Percentiles rank a stretch among this genome's conserved stretches.
Conservation (phyloP, 106 monocot species). For the Agapanthus africanus region DNA sequence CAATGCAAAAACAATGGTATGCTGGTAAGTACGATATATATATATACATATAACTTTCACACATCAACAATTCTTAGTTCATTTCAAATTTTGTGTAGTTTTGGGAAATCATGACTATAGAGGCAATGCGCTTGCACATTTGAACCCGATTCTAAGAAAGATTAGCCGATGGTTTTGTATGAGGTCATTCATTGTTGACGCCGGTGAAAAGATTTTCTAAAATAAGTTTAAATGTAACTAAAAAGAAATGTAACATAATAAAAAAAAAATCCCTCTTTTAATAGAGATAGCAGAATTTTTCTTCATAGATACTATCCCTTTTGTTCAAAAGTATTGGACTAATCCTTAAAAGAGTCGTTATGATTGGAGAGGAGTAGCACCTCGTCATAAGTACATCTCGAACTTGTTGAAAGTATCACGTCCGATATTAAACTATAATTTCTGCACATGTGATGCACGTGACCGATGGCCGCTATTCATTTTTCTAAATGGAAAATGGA, state of each 20-base stretch:
- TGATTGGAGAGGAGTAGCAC: conserved; percentile 56
- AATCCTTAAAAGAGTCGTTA: conserved; percentile 22
- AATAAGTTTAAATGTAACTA: too few relatives aligned
- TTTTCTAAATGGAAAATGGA: too few relatives aligned
- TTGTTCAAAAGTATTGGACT: conserved; percentile 45
- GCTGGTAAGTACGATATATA: conserved; percentile 37
- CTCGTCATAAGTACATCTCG: conserved; percentile 26
- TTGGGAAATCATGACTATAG: conserved; percentile 66
- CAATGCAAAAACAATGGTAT: conserved; percentile 54
- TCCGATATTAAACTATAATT: too few relatives aligned
- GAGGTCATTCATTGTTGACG: conserved; percentile 54
- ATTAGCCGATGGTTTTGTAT: conserved; percentile 55
- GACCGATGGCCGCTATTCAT: too few relatives aligned
- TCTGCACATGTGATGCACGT: too few relatives aligned
- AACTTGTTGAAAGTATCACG: conserved; percentile 43
- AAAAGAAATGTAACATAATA: too few relatives aligned
- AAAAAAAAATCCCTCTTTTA: too few relatives aligned
- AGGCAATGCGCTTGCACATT: conserved; percentile 42
- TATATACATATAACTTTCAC: too few relatives aligned
- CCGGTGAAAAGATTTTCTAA: conserved; percentile 36
- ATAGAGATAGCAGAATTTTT: conserved; percentile 48
- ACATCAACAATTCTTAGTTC: too few relatives aligned
- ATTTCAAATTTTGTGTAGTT: too few relatives aligned
- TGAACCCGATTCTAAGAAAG: conserved; percentile 26
- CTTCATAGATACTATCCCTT: conserved; percentile 60